Evolutionary conservation across 2,329 filamentous ascomycete species (phyloP).

Genomic region (Arthrobotrys iridis): DNA sequence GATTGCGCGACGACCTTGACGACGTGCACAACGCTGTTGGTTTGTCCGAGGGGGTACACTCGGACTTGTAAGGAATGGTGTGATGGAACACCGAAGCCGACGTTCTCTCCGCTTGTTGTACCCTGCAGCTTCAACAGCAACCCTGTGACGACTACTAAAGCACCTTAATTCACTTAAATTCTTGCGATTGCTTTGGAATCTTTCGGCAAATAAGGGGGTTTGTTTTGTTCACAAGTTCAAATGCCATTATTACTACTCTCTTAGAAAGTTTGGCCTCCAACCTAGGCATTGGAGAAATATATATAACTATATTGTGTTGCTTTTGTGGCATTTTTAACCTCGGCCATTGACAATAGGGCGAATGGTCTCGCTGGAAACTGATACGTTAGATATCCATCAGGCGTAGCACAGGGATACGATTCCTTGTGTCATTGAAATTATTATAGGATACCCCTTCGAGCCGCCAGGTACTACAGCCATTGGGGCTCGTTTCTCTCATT

Average conservation of each 20-base stretch:
- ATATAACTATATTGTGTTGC: constrained; percentile 4
- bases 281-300: too few species aligned
- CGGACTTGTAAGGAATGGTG: constrained; percentile 25
- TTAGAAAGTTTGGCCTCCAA: too few species aligned
- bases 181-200: not conserved
- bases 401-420: too few species aligned
- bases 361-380: too few species aligned
- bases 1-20: constrained; percentile 13
- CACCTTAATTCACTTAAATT: not conserved
- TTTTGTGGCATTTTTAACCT: constrained; percentile 5
- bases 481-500: too few species aligned
- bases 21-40: constrained; percentile 27
- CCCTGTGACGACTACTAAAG: not conserved
- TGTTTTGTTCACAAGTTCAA: not conserved
- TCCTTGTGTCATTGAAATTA: too few species aligned
- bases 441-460: too few species aligned
- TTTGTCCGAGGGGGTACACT: constrained; percentile 16
- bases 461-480: too few species aligned
- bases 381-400: too few species aligned
- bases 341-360: too few species aligned
- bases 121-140: constrained; percentile 16
- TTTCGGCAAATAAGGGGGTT: too few species aligned
- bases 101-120: constrained; percentile 7
- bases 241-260: too few species aligned
- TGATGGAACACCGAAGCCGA: constrained; percentile 14